Conservation (phyloP, 257 asterid genomes). For the Jacaranda mimosifolia region DNA sequence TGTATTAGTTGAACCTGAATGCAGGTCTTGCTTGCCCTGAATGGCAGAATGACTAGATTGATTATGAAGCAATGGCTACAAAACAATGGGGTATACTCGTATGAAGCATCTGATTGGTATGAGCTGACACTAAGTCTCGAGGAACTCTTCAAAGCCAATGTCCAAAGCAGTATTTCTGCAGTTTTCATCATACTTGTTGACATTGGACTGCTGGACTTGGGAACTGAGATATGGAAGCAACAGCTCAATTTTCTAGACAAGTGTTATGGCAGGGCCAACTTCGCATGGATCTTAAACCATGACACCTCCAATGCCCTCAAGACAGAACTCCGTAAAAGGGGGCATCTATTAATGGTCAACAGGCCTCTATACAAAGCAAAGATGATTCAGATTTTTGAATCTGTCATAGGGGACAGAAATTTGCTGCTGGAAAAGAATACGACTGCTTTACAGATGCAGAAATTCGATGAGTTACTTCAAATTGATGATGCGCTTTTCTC, state of each 20-base stretch:
- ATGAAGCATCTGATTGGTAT: conserved; percentile 84
- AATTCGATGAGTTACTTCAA: conserved; percentile 61
- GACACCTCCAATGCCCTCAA: conserved; percentile 70
- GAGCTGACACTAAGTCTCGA: conserved; percentile 73
- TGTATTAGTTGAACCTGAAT: conserved; percentile 36
- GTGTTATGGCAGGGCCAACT: conserved; percentile 58
- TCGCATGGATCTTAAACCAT: conserved; percentile 86
- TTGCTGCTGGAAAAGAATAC: conserved; percentile 41
- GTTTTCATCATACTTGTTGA: conserved; percentile 63
- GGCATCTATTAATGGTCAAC: conserved; percentile 76
- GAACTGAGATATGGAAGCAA: conserved; percentile 79
- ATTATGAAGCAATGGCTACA: conserved; percentile 69
- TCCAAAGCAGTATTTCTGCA: conserved; percentile 30
- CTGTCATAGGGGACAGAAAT: conserved; percentile 51
- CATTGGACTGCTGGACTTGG: conserved; percentile 78
- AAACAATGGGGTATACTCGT: conserved; percentile 61
- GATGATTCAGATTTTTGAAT: conserved; percentile 72
- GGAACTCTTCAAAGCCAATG: conserved; percentile 43
- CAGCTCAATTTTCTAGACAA: conserved; percentile 76
- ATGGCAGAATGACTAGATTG: conserved; percentile 72
- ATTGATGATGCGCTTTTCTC: conserved; percentile 66
- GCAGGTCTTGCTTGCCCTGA: conserved; percentile 92
- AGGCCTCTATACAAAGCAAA: conserved; percentile 82
- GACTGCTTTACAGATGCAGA: conserved; percentile 39
- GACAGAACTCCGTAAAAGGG: conserved; percentile 71